A percentile compares a stretch with the other conserved stretches of the same genome.
phyloP scores from a whole-genome alignment of 2,329 filamentous ascomycete species.

The Microdochium nivale region DNA sequence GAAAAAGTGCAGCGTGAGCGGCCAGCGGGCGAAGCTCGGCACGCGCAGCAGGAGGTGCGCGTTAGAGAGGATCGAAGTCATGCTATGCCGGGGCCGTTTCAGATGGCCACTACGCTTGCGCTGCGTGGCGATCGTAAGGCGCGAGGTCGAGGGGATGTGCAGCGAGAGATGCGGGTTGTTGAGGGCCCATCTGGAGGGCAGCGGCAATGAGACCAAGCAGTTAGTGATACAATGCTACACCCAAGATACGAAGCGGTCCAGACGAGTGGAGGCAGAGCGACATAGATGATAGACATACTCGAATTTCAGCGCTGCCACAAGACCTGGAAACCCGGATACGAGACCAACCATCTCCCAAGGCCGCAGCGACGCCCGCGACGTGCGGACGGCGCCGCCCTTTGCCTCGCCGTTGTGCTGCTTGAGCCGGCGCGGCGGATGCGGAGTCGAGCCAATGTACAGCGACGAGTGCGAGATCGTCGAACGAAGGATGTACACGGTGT shows the following conservation, averaged over 20 bases:
- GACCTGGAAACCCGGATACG: slow-evolving; percentile 82
- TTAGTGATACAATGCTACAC: too few relatives aligned
- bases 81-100: slow-evolving; percentile 46
- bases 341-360: slow-evolving; percentile 90
- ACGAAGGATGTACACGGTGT: slow-evolving; percentile 86
- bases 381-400: slow-evolving; percentile 74
- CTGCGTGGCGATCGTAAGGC: slow-evolving; percentile 44
- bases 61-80: slow-evolving; percentile 67
- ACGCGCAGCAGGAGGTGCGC: slow-evolving; percentile 73
- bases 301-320: slow-evolving; percentile 83
- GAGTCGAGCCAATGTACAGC: slow-evolving; percentile 87
- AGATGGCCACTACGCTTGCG: slow-evolving; percentile 45
- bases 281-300: slow-evolving; percentile 52
- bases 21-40: slow-evolving; percentile 75
- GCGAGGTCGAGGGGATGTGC: slow-evolving; percentile 60
- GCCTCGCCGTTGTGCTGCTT: slow-evolving; percentile 84
- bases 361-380: slow-evolving; percentile 55
- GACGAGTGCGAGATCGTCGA: slow-evolving; percentile 65
- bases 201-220: too few relatives aligned
- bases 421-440: slow-evolving; percentile 74
- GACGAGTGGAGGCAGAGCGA: not conserved
- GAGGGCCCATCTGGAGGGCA: slow-evolving; percentile 79
- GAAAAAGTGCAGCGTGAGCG: slow-evolving; percentile 74
- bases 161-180: slow-evolving; percentile 75
- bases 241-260: not conserved